Percentiles rank a stretch among this genome's conserved stretches.
These are phyloP conservation scores for Citropsis articulata DNA, from an alignment of 345 rosid species.

Conservation along the genomic window DNA sequence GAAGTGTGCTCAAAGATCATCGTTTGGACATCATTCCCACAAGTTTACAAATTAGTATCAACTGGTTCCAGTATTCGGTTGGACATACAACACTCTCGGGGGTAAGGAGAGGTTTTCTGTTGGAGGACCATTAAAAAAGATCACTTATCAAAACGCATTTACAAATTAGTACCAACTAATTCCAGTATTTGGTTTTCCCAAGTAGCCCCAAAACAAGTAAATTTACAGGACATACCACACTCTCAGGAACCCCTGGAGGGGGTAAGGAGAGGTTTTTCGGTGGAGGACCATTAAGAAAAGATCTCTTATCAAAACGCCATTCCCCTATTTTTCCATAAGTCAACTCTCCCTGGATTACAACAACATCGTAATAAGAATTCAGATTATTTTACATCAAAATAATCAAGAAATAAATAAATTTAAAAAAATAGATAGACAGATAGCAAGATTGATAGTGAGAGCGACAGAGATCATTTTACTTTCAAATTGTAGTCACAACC, in stretches of 20 bases:
- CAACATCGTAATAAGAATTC: background rate
- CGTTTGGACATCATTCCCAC: background rate
- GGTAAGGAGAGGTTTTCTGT: too few species aligned
- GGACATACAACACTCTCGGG: too few species aligned
- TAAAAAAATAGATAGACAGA: background rate
- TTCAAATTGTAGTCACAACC: conserved; percentile 67
- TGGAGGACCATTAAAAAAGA: too few species aligned
- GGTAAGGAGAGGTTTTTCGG: conserved; percentile 72
- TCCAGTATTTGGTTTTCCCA: conserved; percentile 2
- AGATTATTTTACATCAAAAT: background rate
- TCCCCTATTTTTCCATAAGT: conserved; percentile 76
- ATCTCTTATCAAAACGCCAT: conserved; percentile 82
- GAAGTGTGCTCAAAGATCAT: background rate
- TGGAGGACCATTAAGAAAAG: conserved; percentile 60
- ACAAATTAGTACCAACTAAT: background rate
- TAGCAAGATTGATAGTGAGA: background rate
- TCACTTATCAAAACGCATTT: too few species aligned
- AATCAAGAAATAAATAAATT: background rate
- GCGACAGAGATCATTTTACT: conserved; percentile 28
- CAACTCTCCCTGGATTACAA: conserved; percentile 47
- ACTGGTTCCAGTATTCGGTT: too few species aligned
- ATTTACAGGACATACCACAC: conserved; percentile 49
- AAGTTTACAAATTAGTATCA: background rate
- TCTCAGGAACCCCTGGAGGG: conserved; percentile 80
- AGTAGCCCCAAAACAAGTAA: background rate